Conservation (phyloP, 805 yeast genomes). For the Candida dajiaensis region DNA sequence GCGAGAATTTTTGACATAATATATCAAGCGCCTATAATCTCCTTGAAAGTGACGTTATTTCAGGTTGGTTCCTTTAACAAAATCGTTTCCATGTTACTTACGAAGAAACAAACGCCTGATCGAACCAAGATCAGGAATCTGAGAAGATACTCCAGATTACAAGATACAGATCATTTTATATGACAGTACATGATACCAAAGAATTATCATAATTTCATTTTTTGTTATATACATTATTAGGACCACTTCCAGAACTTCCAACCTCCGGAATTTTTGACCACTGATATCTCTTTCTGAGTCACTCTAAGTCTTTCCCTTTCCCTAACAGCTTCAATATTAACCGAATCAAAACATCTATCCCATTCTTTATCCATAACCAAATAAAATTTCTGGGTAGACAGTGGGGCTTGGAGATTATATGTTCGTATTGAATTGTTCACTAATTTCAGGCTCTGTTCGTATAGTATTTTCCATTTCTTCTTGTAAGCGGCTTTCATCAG, state of each 20-base stretch:
- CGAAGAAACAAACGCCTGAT: no score
- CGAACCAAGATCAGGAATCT: no score
- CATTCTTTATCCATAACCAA: conserved; percentile 40
- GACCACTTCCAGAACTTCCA: conserved; percentile 7
- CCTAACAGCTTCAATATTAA: conserved; percentile 16
- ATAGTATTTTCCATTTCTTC: conserved; percentile 15
- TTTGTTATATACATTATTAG: not conserved
- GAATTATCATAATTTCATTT: no score
- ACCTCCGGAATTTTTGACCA: not conserved
- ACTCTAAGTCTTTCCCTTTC: not conserved
- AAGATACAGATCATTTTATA: no score
- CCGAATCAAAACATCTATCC: conserved; percentile 30
- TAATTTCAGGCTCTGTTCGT: conserved; percentile 27
- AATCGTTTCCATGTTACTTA: no score
- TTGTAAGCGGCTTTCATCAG: conserved; percentile 14
- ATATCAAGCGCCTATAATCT: no score
- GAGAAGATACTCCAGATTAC: no score
- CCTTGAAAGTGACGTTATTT: no score
- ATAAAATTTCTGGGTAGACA: conserved; percentile 53
- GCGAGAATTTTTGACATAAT: no score
- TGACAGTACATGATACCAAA: no score
- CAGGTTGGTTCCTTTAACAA: no score
- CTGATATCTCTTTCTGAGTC: not conserved
- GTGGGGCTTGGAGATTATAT: conserved; percentile 60
- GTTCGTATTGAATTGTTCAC: conserved; percentile 48